Base-by-base conservation (phyloP, 2,329 filamentous ascomycete species). In the Cephalotrichum gorgonifer region DNA sequence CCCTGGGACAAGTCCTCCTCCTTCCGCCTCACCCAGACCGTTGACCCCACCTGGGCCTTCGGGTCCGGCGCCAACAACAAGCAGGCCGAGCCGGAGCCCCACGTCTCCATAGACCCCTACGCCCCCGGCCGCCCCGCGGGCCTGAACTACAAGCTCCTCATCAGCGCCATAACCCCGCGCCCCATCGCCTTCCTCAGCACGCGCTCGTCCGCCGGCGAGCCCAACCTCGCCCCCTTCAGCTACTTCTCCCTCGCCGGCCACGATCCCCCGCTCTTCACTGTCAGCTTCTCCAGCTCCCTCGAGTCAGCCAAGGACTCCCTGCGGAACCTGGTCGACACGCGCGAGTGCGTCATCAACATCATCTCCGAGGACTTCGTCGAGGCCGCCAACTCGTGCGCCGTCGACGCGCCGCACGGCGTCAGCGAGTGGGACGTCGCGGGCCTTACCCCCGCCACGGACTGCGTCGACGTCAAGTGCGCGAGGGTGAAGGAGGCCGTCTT, bases 101-200 rank as follows among this genome's bases (percentile, higher is more conserved):
- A 95, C 67, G 66, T 91, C 54, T 71, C 82, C 60, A 95, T 96
- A 57, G 84, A 95, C 64, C 90, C 90, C 0, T 81, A 90, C 62
- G 83, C 75, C 50, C 70, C 80, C 26, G 86, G 82, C 28, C 78
- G 90, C 1, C 75, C 81, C 0, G 67, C 79, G 0, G 68, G 72
- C 1, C 81, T 78, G 68, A 96, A 96, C 74, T 96, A 97, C 77
- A 95, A 95, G 68, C 78, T 96, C 14, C 73, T 96, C 53, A 95
- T 96, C 64, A 86, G 81, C 17, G 81, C 80, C 54, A 79, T 96
- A 55, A 76, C 89, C 15, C 91, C 91, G 1, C 79, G 91, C 12
- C 91, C 91, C 12, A 84, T 96, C 60, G 79, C 76, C 47, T 78
- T 83, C 62, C 60, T 83, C 28, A 78, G 74, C 52, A 79, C 79